Evolutionary conservation across 2,329 filamentous ascomycete genomes (phyloP), one percentile per base, ranked within the genome.

Genomic region (Penicillium thymicola): DNA sequence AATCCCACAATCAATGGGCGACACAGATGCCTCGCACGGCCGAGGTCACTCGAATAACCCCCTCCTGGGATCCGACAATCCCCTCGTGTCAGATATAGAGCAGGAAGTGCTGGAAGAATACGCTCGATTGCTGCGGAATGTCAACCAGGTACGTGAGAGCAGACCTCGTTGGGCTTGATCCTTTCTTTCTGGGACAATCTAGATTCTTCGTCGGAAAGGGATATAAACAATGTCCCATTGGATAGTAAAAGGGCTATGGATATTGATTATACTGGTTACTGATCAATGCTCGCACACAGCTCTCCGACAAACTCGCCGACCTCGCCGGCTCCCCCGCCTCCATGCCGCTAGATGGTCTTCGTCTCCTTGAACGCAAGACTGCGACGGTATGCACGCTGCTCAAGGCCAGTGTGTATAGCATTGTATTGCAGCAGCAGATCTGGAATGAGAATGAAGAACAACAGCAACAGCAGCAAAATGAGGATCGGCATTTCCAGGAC

Each of bases 321-420:
- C 48, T 79, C 81, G 57, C 84, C 86, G 59, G 84, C 84, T 66
- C 79, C 82, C 67, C 87, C 89, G 61, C 87, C 84, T 89, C 92
- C 0, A 88, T 90, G 23, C 88, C 89, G 7, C 71, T 79, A 10
- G 90, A 99, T 73, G 88, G 90, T 9, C 81, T 99, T 66, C 82
- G 94, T 52, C 87, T 92, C 42, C 80, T 99, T 53, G 94, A 99
- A 80, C 83, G 94, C 66, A 97, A 97, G 81, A 97, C 93, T 42
- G 92, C 91, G 65, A 80, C 96, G 53, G 93, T 97, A 23, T 97
- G 96, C 75, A 99, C 94, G 60, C 77, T 97, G 71, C 82, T 99
- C 71, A 99, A 99, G 80, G 93, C 94, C 18, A 97, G 93, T 75
- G 94, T 99, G 62, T 99, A 99, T 78, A 96, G 90, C 72, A 99